Percentiles rank a stretch among this genome's conserved stretches.
phyloP scores from a whole-genome alignment of 2,329 filamentous ascomycete genomes.

The Fusarium sulawesiense region DNA sequence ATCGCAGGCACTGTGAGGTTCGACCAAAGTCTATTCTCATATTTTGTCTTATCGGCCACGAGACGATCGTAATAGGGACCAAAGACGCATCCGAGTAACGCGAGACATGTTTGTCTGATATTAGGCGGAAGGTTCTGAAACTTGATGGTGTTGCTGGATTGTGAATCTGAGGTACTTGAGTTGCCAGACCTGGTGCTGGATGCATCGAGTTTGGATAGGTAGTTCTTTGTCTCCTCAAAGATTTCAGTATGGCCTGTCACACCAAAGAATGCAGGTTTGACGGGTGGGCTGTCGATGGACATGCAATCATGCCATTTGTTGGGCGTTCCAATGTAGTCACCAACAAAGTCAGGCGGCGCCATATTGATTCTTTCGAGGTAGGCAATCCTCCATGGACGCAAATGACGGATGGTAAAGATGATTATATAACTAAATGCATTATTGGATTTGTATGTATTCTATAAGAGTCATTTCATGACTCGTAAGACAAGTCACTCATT shows the following conservation, averaged over 20 bases:
- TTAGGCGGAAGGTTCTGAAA: background rate
- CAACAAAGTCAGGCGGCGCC: background rate
- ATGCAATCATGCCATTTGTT: background rate
- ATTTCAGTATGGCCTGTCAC: constrained; percentile 1
- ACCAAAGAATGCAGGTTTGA: constrained; percentile 9
- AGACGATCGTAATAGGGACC: background rate
- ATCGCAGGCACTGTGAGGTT: constrained; percentile 10
- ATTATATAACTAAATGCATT: no score
- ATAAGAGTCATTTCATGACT: no score
- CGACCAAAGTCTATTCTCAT: constrained; percentile 11
- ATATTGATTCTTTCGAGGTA: background rate
- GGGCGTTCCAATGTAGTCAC: background rate
- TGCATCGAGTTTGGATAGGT: background rate
- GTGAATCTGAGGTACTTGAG: background rate
- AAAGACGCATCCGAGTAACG: background rate
- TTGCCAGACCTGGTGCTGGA: background rate
- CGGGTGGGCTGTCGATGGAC: background rate
- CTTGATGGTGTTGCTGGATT: background rate
- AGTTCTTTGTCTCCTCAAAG: constrained; percentile 15
- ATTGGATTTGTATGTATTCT: no score
- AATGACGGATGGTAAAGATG: no score
- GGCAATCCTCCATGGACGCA: background rate
- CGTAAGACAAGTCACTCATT: no score
- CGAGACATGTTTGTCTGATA: background rate
- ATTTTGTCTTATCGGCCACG: background rate